Conservation (phyloP, 768 basidiomycete genomes). For the Psilocybe azurescens region DNA sequence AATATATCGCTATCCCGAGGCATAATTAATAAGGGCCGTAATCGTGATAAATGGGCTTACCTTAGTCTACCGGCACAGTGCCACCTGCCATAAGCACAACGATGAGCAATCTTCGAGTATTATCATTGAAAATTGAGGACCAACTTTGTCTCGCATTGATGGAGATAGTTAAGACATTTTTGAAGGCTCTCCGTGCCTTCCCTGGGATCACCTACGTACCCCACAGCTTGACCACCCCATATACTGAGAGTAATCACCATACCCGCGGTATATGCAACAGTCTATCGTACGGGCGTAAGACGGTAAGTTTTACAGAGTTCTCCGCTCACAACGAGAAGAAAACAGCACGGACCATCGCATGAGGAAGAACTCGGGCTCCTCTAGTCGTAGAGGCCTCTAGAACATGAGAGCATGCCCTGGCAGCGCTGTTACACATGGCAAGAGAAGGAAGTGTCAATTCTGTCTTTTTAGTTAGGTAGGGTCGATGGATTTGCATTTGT, state of each 20-base stretch:
- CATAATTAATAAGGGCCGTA: not conserved
- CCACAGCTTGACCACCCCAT: slow-evolving; percentile 51
- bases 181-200: slow-evolving; percentile 56
- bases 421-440: slow-evolving; percentile 73
- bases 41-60: not conserved
- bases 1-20: not conserved
- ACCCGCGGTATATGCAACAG: slow-evolving; percentile 39
- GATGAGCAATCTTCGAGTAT: not conserved
- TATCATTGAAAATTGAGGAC: not conserved
- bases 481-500: slow-evolving; percentile 73
- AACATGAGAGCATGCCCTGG: slow-evolving; percentile 72
- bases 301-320: too few species aligned
- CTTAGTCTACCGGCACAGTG: not conserved
- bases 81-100: not conserved
- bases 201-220: slow-evolving; percentile 39
- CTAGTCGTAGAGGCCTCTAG: slow-evolving; percentile 56
- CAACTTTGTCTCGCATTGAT: slow-evolving; percentile 39
- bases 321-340: too few species aligned
- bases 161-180: slow-evolving; percentile 55
- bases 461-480: slow-evolving; percentile 58
- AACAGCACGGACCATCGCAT: slow-evolving; percentile 31
- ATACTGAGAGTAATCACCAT: slow-evolving; percentile 62
- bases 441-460: slow-evolving; percentile 58
- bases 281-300: slow-evolving; percentile 23
- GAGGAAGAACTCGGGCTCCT: slow-evolving; percentile 30